Percentiles rank a stretch among this genome's conserved stretches.
phyloP scores from a whole-genome alignment of 352 stramenopile species.

The Phytophthora fragariaefolia region DNA sequence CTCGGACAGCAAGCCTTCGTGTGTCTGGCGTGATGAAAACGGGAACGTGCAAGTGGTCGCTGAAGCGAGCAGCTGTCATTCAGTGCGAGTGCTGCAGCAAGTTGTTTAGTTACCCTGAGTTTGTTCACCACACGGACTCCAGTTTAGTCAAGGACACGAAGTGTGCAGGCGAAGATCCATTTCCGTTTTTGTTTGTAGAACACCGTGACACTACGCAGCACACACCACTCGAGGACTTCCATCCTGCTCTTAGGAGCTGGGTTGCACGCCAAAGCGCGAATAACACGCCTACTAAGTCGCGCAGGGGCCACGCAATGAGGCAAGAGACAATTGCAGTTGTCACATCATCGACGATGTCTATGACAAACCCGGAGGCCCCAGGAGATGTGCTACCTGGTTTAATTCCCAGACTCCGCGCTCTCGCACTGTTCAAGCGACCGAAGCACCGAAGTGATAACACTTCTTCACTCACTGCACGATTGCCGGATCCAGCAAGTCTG shows the following conservation, averaged over 20 bases:
- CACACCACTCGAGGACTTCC: constrained; percentile 22
- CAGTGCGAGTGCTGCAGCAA: constrained; percentile 33
- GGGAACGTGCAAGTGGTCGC: constrained; percentile 28
- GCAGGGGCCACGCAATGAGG: constrained; percentile 5
- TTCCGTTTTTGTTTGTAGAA: constrained; percentile 39
- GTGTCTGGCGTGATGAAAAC: constrained; percentile 29
- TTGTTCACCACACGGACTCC: constrained; percentile 36
- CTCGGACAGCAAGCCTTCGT: constrained; percentile 25
- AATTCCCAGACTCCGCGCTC: constrained; percentile 11
- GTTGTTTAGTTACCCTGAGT: constrained; percentile 9
- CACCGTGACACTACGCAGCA: constrained; percentile 25
- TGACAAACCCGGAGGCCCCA: neutral
- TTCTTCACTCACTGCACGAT: constrained; percentile 2
- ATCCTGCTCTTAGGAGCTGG: constrained; percentile 20
- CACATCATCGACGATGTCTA: neutral
- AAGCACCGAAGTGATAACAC: constrained; percentile 23
- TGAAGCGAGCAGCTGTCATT: constrained; percentile 16
- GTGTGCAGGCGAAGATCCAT: constrained; percentile 21
- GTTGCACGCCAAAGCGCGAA: constrained; percentile 7
- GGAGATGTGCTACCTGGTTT: neutral
- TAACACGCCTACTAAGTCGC: constrained; percentile 17
- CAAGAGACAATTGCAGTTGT: constrained; percentile 4
- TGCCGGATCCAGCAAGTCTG: constrained; percentile 7
- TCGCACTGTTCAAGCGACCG: constrained; percentile 36
- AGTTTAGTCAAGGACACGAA: constrained; percentile 28